These are phyloP conservation scores for Codiaeum variegatum DNA, from an alignment of 441 rosid species.

Conservation along the genomic window DNA sequence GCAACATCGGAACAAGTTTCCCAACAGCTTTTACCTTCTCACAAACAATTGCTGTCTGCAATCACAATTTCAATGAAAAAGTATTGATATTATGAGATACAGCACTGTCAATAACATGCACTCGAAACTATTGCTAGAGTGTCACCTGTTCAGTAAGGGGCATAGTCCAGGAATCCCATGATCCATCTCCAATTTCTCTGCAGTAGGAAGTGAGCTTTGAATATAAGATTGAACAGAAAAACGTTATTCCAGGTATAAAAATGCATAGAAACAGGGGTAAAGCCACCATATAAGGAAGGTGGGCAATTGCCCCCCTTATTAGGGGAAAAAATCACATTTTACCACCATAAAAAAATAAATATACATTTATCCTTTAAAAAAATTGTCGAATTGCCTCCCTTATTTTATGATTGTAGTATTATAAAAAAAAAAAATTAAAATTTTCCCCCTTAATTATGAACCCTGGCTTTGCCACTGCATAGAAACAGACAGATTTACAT, in stretches of 20 bases:
- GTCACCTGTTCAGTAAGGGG: slow-evolving; percentile 70
- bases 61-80: slow-evolving; percentile 21
- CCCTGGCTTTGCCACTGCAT: no score
- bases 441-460: no score
- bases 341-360: no score
- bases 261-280: no score
- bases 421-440: no score
- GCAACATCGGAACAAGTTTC: slow-evolving; percentile 15
- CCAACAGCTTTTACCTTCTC: slow-evolving; percentile 50
- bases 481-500: no score
- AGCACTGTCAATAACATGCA: neutral
- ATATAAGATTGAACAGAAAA: neutral
- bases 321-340: no score
- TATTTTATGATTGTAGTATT: no score
- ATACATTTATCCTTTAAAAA: no score
- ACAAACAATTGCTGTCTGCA: slow-evolving; percentile 78
- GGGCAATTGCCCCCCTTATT: no score
- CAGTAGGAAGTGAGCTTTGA: neutral
- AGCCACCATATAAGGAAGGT: no score
- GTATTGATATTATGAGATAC: neutral
- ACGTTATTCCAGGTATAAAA: neutral
- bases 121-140: neutral
- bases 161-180: slow-evolving; percentile 93
- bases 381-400: no score
- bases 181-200: slow-evolving; percentile 84